Evolutionary conservation across 1,284 basidiomycete genomes (phyloP).

Genomic region (Irpex sp.): DNA sequence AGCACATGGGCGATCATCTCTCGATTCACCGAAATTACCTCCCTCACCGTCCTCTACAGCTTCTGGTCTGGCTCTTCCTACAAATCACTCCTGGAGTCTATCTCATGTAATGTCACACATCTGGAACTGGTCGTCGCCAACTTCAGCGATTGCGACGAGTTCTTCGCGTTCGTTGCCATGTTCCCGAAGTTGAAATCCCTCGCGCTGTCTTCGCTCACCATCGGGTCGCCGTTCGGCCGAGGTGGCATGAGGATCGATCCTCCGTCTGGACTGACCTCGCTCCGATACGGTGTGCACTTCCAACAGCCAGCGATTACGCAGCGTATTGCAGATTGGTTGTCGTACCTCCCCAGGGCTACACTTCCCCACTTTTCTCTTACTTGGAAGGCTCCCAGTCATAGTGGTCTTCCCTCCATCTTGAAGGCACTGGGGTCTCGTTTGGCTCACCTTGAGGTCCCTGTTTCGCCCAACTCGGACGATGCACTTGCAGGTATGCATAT

Average conservation of each 20-base stretch:
- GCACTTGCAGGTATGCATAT: not conserved
- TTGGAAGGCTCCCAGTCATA: not conserved
- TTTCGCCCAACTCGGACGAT: not conserved
- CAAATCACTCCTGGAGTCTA: slow-evolving; percentile 1
- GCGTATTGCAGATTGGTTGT: not conserved
- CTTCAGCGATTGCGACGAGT: slow-evolving; percentile 7
- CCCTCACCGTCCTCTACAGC: slow-evolving; percentile 10
- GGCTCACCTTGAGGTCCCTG: not conserved
- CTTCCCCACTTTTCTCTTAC: not conserved
- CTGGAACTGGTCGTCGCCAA: slow-evolving; percentile 7
- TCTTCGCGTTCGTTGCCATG: slow-evolving; percentile 8
- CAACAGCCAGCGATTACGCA: not conserved
- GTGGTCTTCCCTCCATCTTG: not conserved
- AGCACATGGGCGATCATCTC: slow-evolving; percentile 6
- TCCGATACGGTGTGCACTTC: slow-evolving; percentile 1
- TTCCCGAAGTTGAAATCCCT: slow-evolving; percentile 8
- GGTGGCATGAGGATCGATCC: not conserved
- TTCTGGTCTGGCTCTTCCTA: slow-evolving; percentile 3
- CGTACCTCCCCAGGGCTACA: not conserved
- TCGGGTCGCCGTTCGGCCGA: slow-evolving; percentile 4
- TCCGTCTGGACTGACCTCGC: not conserved
- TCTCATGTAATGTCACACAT: slow-evolving; percentile 4
- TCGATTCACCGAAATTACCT: slow-evolving; percentile 8
- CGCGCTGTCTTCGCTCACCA: not conserved
- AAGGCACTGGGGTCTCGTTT: not conserved